Percentiles rank a stretch among this genome's conserved stretches.
Conservation (phyloP, 805 yeast species). For the Nakazawaea wyomingensis region DNA sequence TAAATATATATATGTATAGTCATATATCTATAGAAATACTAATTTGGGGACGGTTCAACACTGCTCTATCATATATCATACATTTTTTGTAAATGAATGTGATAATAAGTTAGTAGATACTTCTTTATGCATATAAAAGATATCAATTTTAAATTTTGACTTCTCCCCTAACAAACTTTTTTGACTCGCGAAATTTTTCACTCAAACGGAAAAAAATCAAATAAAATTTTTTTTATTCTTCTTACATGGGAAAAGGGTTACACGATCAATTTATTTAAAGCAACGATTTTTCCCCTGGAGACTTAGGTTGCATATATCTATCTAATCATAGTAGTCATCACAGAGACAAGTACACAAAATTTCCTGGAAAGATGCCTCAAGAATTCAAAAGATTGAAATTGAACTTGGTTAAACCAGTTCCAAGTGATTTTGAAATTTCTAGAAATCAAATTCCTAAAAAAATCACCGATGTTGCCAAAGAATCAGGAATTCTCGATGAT, state of each 20-base stretch:
- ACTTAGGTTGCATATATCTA: too few relatives aligned
- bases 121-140: too few relatives aligned
- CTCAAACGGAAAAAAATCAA: neutral
- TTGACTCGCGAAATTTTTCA: neutral
- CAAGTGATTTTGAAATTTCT: slow-evolving; percentile 87
- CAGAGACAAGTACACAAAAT: neutral
- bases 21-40: too few relatives aligned
- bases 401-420: slow-evolving; percentile 58
- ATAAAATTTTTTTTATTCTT: too few relatives aligned
- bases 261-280: too few relatives aligned
- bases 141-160: too few relatives aligned
- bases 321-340: too few relatives aligned
- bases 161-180: neutral
- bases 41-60: slow-evolving; percentile 4
- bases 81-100: neutral
- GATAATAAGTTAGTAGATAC: too few relatives aligned
- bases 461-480: slow-evolving; percentile 68
- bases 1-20: too few relatives aligned
- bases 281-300: too few relatives aligned
- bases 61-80: neutral
- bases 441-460: slow-evolving; percentile 85
- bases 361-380: slow-evolving; percentile 9
- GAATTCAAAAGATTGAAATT: slow-evolving; percentile 33
- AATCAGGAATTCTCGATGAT: slow-evolving; percentile 68
- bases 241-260: too few relatives aligned